Evolutionary conservation across 176 grass and related monocot species (phyloP).

Genomic region (Oropetium thomaeum): DNA sequence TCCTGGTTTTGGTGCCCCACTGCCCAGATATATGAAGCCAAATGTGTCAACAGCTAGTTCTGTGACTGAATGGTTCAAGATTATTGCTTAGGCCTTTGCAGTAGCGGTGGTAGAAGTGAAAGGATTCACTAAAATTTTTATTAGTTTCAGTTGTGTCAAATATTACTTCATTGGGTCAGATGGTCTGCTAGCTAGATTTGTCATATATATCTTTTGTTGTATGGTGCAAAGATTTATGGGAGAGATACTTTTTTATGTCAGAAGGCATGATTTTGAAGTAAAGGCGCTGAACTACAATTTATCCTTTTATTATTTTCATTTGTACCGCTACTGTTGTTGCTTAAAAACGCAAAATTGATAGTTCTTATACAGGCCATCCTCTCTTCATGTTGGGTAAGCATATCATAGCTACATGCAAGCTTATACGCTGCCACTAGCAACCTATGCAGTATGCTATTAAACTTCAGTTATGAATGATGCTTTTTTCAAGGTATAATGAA

Average conservation of each 20-base stretch:
- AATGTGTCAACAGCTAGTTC: background rate
- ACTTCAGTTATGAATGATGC: background rate
- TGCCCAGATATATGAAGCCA: background rate
- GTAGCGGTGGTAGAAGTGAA: background rate
- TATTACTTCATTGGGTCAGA: background rate
- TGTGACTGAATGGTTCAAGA: background rate
- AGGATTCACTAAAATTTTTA: background rate
- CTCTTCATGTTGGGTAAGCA: no score
- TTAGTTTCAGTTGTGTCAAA: background rate
- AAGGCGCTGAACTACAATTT: background rate
- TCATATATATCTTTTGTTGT: constrained; percentile 14
- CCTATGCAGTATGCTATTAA: background rate
- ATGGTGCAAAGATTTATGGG: background rate
- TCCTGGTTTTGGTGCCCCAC: background rate
- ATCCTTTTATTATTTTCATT: background rate
- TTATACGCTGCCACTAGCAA: no score
- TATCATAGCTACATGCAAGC: background rate
- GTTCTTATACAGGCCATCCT: background rate
- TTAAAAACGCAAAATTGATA: background rate
- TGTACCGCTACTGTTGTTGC: background rate
- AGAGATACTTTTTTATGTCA: background rate
- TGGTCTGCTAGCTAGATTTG: background rate
- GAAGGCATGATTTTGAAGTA: background rate
- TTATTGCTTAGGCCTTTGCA: constrained; percentile 1
- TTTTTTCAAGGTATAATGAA: constrained; percentile 36